phyloP scores from a whole-genome alignment of 2,329 filamentous ascomycete species.

The Bertia moriformis region DNA sequence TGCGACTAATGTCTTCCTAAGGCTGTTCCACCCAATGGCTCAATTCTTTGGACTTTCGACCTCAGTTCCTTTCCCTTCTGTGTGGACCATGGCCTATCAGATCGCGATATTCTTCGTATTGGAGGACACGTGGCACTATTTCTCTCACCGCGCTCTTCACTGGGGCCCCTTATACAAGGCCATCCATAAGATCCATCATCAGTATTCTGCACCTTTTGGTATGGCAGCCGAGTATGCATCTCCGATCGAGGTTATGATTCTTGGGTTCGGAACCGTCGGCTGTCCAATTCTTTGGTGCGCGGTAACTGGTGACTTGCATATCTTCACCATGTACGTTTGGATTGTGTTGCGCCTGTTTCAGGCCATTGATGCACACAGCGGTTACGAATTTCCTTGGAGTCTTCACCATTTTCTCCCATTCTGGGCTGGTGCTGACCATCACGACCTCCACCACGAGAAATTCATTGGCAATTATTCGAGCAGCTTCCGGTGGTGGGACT shows the following conservation, averaged over 20 bases:
- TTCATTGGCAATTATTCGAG: constrained; percentile 66
- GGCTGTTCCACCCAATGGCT: constrained; percentile 63
- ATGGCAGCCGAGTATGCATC: constrained; percentile 64
- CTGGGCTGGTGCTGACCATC: constrained; percentile 65
- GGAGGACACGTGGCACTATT: constrained; percentile 68
- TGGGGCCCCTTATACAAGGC: constrained; percentile 60
- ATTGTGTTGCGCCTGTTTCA: constrained; percentile 59
- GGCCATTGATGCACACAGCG: constrained; percentile 62
- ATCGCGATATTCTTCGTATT: constrained; percentile 63
- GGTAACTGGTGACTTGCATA: constrained; percentile 53
- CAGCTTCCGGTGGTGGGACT: constrained; percentile 70
- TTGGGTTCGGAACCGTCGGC: constrained; percentile 53
- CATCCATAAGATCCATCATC: constrained; percentile 67
- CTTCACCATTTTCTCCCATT: constrained; percentile 64
- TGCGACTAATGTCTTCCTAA: neutral
- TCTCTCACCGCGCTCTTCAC: constrained; percentile 57
- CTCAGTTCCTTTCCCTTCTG: constrained; percentile 51
- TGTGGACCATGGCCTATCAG: constrained; percentile 55
- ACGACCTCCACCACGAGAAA: constrained; percentile 63
- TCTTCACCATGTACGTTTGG: constrained; percentile 66
- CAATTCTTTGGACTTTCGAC: constrained; percentile 56
- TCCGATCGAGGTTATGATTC: constrained; percentile 60
- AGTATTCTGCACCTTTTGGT: constrained; percentile 63
- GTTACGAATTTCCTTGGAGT: constrained; percentile 66
- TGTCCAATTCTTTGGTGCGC: constrained; percentile 54